Conservation (phyloP, 1,284 basidiomycete species). For the Cutaneotrichosporon dermatis region DNA sequence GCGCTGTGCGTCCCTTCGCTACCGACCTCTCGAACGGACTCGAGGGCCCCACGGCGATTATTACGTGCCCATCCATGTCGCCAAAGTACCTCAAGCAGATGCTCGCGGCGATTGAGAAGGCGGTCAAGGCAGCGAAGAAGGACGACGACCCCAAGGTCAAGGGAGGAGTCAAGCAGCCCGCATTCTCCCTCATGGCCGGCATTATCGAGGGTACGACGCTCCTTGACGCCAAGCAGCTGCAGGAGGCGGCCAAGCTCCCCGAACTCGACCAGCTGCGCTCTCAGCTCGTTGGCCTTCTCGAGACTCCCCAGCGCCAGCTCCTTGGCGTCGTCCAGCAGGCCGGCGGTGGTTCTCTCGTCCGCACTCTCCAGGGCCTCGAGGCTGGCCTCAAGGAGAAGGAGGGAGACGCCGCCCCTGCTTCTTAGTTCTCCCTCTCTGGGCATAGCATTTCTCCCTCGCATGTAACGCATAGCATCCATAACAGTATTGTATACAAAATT, state of each 20-base stretch:
- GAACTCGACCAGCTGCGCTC: slow-evolving; percentile 44
- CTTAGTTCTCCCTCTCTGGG: slow-evolving; percentile 2
- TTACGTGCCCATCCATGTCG: slow-evolving; percentile 45
- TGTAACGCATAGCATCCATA: slow-evolving; percentile 23
- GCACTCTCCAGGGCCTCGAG: slow-evolving; percentile 49
- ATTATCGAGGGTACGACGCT: slow-evolving; percentile 42
- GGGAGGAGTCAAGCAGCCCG: slow-evolving; percentile 31
- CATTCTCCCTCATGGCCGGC: slow-evolving; percentile 43
- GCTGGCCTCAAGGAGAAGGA: slow-evolving; percentile 36
- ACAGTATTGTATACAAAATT: slow-evolving; percentile 4
- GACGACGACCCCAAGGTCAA: slow-evolving; percentile 23
- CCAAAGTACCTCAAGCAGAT: slow-evolving; percentile 45
- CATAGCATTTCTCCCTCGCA: slow-evolving; percentile 11
- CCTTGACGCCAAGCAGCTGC: slow-evolving; percentile 26
- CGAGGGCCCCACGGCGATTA: slow-evolving; percentile 32
- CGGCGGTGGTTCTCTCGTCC: slow-evolving; percentile 44
- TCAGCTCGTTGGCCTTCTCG: slow-evolving; percentile 49
- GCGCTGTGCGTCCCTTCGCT: slow-evolving; percentile 21
- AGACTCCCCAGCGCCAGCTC: slow-evolving; percentile 38
- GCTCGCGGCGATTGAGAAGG: slow-evolving; percentile 35
- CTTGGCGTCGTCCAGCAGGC: slow-evolving; percentile 43
- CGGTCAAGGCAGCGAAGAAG: slow-evolving; percentile 28
- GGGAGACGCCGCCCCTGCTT: slow-evolving; percentile 5
- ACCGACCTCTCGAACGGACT: not conserved
- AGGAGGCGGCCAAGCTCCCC: slow-evolving; percentile 42